Base-by-base conservation (phyloP, 345 rosid genomes). In the Hibiscus mutabilis region DNA sequence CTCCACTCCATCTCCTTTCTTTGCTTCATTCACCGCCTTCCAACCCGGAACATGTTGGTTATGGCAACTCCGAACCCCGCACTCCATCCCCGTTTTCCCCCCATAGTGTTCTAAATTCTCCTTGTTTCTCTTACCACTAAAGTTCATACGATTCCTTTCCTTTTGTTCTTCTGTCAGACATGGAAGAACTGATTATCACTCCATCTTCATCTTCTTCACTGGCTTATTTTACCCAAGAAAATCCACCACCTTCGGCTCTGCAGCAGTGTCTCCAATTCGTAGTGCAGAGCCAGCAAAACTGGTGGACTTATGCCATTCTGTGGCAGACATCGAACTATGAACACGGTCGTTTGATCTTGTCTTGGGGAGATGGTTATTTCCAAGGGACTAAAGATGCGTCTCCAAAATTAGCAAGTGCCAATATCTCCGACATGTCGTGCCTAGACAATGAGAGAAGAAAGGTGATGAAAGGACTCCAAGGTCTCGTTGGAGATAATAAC, bases 341-440 rank as follows among this genome's bases (percentile, higher is more conserved):
- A 14, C 72, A 72, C 15, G 89, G 88, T 59, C 79, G 79, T 18
- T 49, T 81, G 76, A 69, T 75, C 75, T 78, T 88, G 4, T 33
- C 79, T 6, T 88, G 93, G 93, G 89, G 82, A 8, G 91, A 88
- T 68, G 93, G 93, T 51, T 82, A 86, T 73, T 86, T 85, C 55
- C 89, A 82, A 15, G 86, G 89, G 57, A 22, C 53, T 47, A 62
- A 71, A 60, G 79, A 79, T 63, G 42, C 73, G 8, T 72, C 82
- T 3, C 78, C 79, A 0, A 31, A 27, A 27, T 27, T 27, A 27
- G 31, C 31, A 27, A 27, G 15, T 33, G 4, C 24, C 55, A 68
- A 19, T 68, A 6, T 13, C 19, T 6, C 42, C 62, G 2, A 27
- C 3, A 27, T 27, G 31, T 27, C 65, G 10, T 31, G 63, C 19